Conservation (phyloP, 805 yeast species). For the Ogataea salicorniae region DNA sequence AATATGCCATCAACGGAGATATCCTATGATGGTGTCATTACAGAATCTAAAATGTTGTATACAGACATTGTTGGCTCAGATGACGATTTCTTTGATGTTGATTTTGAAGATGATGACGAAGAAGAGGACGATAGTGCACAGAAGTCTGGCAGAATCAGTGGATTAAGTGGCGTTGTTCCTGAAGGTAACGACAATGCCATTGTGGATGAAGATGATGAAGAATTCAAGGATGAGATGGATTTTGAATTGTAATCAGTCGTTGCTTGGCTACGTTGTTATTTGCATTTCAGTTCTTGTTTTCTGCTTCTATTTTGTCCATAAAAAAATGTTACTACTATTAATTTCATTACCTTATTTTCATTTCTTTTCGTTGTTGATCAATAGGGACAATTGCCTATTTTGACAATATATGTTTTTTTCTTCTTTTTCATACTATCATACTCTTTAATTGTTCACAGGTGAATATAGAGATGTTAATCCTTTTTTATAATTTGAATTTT, state of each 20-base stretch:
- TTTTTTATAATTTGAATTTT: too few species aligned
- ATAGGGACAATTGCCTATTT: too few species aligned
- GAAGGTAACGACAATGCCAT: slow-evolving; percentile 28
- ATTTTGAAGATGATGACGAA: slow-evolving; percentile 91
- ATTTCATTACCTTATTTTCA: not conserved
- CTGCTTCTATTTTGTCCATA: not conserved
- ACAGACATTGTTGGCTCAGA: slow-evolving; percentile 82
- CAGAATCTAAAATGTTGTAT: slow-evolving; percentile 73
- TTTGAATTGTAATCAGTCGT: slow-evolving; percentile 25
- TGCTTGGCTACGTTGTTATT: not conserved
- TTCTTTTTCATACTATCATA: too few species aligned
- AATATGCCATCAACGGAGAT: slow-evolving; percentile 77
- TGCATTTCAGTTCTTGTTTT: not conserved
- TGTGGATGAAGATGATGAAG: slow-evolving; percentile 34
- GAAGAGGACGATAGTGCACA: slow-evolving; percentile 15
- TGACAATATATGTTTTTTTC: not conserved
- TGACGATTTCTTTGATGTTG: slow-evolving; percentile 94
- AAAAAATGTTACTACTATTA: too few species aligned
- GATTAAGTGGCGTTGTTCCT: too few species aligned
- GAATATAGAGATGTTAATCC: too few species aligned
- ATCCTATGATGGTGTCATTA: slow-evolving; percentile 85
- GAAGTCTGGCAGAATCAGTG: not conserved
- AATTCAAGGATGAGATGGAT: slow-evolving; percentile 34
- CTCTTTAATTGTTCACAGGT: too few species aligned
- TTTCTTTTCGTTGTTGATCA: too few species aligned